Base-by-base conservation (phyloP, 2,329 filamentous ascomycete species). In the Madurella mycetomatis region DNA sequence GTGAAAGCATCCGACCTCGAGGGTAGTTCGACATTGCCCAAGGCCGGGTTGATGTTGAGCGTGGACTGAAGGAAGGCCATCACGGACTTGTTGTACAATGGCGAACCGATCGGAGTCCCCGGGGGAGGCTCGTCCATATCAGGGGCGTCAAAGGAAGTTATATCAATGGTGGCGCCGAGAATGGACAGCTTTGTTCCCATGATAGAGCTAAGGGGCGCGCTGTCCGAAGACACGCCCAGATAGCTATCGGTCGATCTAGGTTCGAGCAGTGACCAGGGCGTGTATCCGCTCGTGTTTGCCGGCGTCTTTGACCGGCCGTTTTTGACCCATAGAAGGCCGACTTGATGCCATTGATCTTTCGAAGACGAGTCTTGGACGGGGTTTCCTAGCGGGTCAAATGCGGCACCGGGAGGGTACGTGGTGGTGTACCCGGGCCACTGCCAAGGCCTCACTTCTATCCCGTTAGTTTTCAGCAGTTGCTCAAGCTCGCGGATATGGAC, bases 121-220 rank as follows among this genome's bases (percentile, higher is more conserved):
- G 67, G 71, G 56, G 68, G 72, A 54, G 71, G 82, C 72, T 88
- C 85, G 62, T 87, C 82, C 67, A 83, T 76, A 56, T 90, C 87
- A 1, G 78, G 75, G 1, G 80, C 82, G 45, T 85, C 79, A 64
- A 89, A 90, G 43, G 86, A 83, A 12, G 86, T 84, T 41, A 92
- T 81, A 68, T 95, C 87, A 63, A 94, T 87, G 44, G 88, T 86
- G 62, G 87, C 87, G 34, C 89, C 90, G 41, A 94, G 82, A 50
- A 95, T 82, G 1, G 87, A 85, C n/a, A 94, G 74, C 9, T 82
- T 83, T 0, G 87, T 91, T 45, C 88, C 88, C 63, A 86, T 85
- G 65, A 92, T 86, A 8, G 86, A 85, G 69, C 84, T 89, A 39
- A 91, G 71, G 48, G 83, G 82, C 9, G 81, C 80, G 61, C 81